A percentile compares a stretch with the other conserved stretches of the same genome.
phyloP scores from a whole-genome alignment of 1,284 basidiomycete species.

The Cutaneotrichosporon curvatum region DNA sequence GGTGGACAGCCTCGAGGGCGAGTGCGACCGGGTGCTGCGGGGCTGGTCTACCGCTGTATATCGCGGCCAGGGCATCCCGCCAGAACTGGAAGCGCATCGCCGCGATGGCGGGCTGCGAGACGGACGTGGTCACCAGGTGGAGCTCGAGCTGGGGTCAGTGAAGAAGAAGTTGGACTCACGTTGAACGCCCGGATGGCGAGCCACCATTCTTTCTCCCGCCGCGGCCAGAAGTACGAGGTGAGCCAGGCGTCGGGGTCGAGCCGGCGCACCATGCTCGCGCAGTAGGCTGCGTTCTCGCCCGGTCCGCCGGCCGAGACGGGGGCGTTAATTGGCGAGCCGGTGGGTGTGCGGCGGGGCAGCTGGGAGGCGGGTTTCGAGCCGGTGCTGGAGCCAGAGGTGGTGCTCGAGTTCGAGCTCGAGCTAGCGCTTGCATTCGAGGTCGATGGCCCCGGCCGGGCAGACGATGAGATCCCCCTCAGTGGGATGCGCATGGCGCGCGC shows the following conservation, averaged over 20 bases:
- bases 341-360: slow-evolving; percentile 6
- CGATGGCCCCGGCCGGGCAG: not conserved
- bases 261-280: slow-evolving; percentile 40
- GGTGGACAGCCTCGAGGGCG: slow-evolving; percentile 59
- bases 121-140: slow-evolving; percentile 68
- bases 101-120: slow-evolving; percentile 71
- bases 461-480: too few relatives aligned
- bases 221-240: slow-evolving; percentile 68
- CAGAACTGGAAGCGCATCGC: slow-evolving; percentile 89
- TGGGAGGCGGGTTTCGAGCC: not conserved
- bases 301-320: slow-evolving; percentile 29
- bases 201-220: slow-evolving; percentile 58
- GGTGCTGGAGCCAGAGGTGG: not conserved
- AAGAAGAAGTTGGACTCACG: slow-evolving; percentile 52
- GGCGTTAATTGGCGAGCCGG: slow-evolving; percentile 14
- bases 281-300: slow-evolving; percentile 39
- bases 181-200: slow-evolving; percentile 81
- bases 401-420: not conserved
- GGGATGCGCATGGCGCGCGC: too few relatives aligned
- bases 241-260: slow-evolving; percentile 61
- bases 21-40: slow-evolving; percentile 77
- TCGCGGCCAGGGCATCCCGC: slow-evolving; percentile 71
- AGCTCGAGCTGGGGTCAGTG: slow-evolving; percentile 63
- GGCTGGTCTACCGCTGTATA: slow-evolving; percentile 42
- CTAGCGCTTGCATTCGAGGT: not conserved